These are phyloP conservation scores for Kwoniella sp. DNA, from an alignment of 768 basidiomycete species.

Conservation along the genomic window DNA sequence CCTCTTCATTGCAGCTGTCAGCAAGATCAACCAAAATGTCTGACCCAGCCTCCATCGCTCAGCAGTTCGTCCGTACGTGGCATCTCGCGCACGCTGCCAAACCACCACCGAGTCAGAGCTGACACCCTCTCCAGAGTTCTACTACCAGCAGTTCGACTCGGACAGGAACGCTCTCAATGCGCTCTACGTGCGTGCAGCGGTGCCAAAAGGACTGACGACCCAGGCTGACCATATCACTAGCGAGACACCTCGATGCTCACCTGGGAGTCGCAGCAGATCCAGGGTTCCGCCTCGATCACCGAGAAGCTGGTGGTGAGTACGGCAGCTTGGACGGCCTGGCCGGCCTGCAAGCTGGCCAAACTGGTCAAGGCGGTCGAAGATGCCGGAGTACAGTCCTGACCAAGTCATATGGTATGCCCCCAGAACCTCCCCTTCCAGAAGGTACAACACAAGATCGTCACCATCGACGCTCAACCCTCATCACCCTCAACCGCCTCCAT, in stretches of 20 bases:
- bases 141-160: conserved; percentile 73
- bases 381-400: no score
- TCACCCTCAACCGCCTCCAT: conserved; percentile 57
- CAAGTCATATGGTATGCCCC: neutral
- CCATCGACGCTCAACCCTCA: conserved; percentile 84
- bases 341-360: no score
- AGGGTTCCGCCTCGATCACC: conserved; percentile 58
- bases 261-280: conserved; percentile 64
- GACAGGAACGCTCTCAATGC: conserved; percentile 57
- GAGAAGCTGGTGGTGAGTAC: conserved; percentile 74
- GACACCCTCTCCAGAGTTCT: conserved; percentile 64
- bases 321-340: no score
- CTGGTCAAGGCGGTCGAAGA: no score
- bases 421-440: conserved; percentile 74
- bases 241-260: conserved; percentile 76
- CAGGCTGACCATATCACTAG: conserved; percentile 52
- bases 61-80: conserved; percentile 52
- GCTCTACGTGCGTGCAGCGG: conserved; percentile 68
- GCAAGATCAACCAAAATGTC: conserved; percentile 60
- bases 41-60: conserved; percentile 69
- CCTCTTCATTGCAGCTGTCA: no score
- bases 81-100: neutral
- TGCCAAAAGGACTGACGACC: neutral
- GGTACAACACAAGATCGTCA: conserved; percentile 75
- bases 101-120: neutral